Base-by-base conservation (phyloP, 23 red algal species). In the Gracilaria caudata region DNA sequence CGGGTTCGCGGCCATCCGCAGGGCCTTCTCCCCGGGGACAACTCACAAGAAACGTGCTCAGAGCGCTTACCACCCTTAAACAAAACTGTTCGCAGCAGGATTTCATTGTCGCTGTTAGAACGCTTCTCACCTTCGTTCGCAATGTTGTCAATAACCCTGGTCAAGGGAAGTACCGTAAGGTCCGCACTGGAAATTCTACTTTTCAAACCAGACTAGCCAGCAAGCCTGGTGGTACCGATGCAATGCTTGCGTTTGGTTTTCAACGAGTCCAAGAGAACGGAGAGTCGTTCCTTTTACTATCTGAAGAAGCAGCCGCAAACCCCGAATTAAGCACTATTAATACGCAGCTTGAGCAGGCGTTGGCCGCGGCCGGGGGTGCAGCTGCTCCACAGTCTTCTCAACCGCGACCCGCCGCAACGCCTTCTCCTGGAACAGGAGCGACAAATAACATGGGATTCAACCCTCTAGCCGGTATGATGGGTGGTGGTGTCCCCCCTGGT, bases 161-260 rank as follows among this genome's bases (percentile, higher is more conserved):
- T 35, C 16, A 74, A 65, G 80, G 47, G 30, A 93, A 83, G 51
- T 93, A 85, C 26, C 64, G 90, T 14, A 74, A 78, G 51, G 81
- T 93, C 19, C 65, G 81, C 49, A 85, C 81, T 30, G 70, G 53
- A 14, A 93, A 93, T 35, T 57, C 25, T 29, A 83, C 90, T 16
- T 93, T 83, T 77, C 90, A 93, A 60, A 77, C 80, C 34, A 60
- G 90, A 21, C 35, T 93, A 46, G 90, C 80, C 24, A 60, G 53
- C 44, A 79, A 83, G 57, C 38, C 63, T 16, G 78, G 77, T 14
- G 90, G 90, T 23, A 60, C 68, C 41, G 90, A 82, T 53, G 82
- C 78, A 23, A 86, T 93, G 90, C 64, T 29, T 60, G 90, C 90
- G 13, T 93, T 93, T 79, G 90, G 90, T 32, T 93, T 93, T 93